These are phyloP conservation scores for Dioszegia hungarica DNA, from an alignment of 768 basidiomycete genomes.

Conservation along the genomic window DNA sequence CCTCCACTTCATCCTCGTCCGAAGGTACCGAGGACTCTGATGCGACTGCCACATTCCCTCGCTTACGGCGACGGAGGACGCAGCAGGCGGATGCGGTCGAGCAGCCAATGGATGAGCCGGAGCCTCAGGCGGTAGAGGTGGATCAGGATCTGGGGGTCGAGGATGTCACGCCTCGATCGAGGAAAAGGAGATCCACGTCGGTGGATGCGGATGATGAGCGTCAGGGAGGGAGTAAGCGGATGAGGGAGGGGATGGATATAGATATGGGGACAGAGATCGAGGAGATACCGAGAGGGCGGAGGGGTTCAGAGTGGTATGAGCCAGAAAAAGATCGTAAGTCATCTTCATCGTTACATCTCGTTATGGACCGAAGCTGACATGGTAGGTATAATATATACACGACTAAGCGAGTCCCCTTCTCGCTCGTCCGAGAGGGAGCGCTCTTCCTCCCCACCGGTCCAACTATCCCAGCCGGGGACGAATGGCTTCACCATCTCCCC, in stretches of 20 bases:
- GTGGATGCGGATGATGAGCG: no score
- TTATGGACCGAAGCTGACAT: no score
- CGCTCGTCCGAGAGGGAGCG: constrained; percentile 9
- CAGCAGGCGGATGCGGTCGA: constrained; percentile 24
- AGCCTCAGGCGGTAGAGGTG: background rate
- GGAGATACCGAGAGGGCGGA: background rate
- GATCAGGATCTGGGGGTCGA: constrained; percentile 14
- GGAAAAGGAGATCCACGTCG: no score
- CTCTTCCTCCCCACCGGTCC: background rate
- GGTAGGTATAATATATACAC: constrained; percentile 37
- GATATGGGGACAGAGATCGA: constrained; percentile 30
- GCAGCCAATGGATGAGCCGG: constrained; percentile 14
- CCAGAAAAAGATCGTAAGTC: constrained; percentile 42
- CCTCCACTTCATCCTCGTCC: background rate
- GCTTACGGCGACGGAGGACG: constrained; percentile 5
- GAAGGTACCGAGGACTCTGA: constrained; percentile 6
- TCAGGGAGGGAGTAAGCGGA: constrained; percentile 1
- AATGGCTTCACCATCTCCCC: constrained; percentile 40
- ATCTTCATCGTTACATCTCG: background rate
- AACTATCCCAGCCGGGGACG: constrained; percentile 30
- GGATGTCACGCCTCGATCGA: constrained; percentile 19
- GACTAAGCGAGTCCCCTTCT: constrained; percentile 21
- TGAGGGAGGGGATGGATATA: constrained; percentile 10
- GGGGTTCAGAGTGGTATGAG: constrained; percentile 31
- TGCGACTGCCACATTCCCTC: constrained; percentile 8